Evolutionary conservation across 345 rosid species (phyloP).

Genomic region (Anacardium occidentale): DNA sequence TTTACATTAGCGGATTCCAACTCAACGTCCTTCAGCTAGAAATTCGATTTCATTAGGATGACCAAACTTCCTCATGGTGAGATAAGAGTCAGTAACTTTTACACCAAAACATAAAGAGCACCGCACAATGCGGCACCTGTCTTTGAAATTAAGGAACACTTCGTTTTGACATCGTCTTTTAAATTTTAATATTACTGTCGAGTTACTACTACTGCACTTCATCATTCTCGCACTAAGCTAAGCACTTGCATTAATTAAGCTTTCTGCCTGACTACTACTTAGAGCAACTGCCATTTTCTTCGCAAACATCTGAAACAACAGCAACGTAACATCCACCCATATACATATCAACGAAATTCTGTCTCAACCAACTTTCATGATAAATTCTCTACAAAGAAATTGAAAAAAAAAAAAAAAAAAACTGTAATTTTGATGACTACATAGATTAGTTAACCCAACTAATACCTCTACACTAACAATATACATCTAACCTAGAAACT

Average conservation of each 20-base stretch:
- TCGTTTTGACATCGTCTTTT: neutral
- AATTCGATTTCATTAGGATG: neutral
- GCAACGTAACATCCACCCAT: neutral
- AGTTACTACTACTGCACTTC: neutral
- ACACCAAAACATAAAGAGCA: neutral
- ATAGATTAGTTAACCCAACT: no score
- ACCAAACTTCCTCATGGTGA: neutral
- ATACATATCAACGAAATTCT: neutral
- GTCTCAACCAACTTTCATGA: neutral
- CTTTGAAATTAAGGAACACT: neutral
- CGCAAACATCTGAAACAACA: neutral
- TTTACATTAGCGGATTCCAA: slow-evolving; percentile 51
- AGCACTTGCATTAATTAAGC: neutral
- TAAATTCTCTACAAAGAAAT: neutral
- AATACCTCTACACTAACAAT: neutral
- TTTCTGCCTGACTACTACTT: neutral
- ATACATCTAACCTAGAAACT: neutral
- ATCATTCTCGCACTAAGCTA: neutral
- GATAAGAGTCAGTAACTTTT: neutral
- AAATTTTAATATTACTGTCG: neutral
- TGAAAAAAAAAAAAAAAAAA: no score
- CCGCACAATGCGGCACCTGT: neutral
- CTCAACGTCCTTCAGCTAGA: slow-evolving; percentile 49
- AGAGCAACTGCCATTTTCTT: neutral
- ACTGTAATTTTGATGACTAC: no score